phyloP scores from a whole-genome alignment of 108 stramenopile genomes.

The Cyclotella distinguenda region DNA sequence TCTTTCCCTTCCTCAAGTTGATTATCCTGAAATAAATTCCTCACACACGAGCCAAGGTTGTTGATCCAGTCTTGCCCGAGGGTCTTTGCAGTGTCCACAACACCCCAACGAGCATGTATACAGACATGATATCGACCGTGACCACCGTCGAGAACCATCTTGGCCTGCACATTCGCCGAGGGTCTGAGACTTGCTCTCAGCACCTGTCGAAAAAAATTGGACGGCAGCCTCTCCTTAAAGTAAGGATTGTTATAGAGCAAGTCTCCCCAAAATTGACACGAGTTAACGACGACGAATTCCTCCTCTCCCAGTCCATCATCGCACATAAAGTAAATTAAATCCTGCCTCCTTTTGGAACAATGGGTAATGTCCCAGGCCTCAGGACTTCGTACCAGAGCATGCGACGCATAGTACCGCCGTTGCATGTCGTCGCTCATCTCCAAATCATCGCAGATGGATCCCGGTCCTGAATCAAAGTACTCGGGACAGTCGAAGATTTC shows the following conservation, averaged over 20 bases:
- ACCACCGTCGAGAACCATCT: slow-evolving; percentile 6
- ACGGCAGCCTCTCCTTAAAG: not conserved
- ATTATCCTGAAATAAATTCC: not conserved
- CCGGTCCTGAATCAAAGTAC: slow-evolving; percentile 8
- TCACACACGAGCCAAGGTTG: not conserved
- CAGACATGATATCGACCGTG: slow-evolving; percentile 11
- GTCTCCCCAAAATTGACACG: slow-evolving; percentile 10
- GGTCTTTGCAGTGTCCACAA: not conserved
- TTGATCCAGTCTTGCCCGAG: slow-evolving; percentile 6
- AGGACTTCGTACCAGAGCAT: not conserved
- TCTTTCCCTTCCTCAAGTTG: not conserved
- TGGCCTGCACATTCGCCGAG: not conserved
- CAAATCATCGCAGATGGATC: slow-evolving; percentile 5
- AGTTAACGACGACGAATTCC: slow-evolving; percentile 4
- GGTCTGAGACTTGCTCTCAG: not conserved
- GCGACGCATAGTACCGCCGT: not conserved
- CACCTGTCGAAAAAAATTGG: not conserved
- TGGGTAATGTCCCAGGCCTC: slow-evolving; percentile 5
- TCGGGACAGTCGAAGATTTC: not conserved
- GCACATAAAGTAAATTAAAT: slow-evolving; percentile 4
- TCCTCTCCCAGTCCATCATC: slow-evolving; percentile 4
- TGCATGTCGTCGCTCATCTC: slow-evolving; percentile 5
- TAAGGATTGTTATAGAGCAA: slow-evolving; percentile 8
- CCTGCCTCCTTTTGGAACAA: not conserved
- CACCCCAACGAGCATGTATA: slow-evolving; percentile 6